Evolutionary conservation across 2,329 filamentous ascomycete genomes (phyloP), one percentile per base, ranked within the genome.

Genomic region (Chaetomium globosum): DNA sequence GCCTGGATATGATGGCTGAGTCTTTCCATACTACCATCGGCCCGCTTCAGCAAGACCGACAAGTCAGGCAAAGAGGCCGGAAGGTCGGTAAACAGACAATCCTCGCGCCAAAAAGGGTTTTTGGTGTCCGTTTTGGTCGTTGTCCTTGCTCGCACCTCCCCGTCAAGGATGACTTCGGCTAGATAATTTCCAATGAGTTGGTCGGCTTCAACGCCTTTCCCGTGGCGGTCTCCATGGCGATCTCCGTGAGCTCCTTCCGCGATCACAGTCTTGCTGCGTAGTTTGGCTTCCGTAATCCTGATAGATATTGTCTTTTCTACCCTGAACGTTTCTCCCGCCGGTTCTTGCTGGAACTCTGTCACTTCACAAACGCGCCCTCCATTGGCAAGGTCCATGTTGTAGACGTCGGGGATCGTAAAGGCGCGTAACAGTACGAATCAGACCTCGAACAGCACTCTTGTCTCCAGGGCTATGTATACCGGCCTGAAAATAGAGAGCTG

Each of bases 371-470:
- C 75, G 21, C 80, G 77, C 4, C 79, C 77, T 31, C 75, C 76
- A 19, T 78, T 77, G 13, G 79, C 73, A 10, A 80, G 71, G 49
- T 85, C 81, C 19, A 87, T 74, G 1, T 88, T 91, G 74, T 97
- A 98, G 13, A 98, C 83, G 72, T 97, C 93, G 0, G 95, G 94
- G 54, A 96, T 89, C 0, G 94, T 92, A 76, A 97, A 97, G 0
- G 94, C 93, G 68, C 94, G 87, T 33, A 99, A 77, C 10, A 99
- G 81, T 7, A 97, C 93, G 73, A 96, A 94, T 95, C 95, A 99
- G 13, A 97, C 95, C 75, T 99, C 95, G 72, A 96, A 97, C n/a
- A 96, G 82, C 7, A 96, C 87, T 51, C 93, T 86, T 30, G 87
- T 93, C 71, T 98, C 94, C 53, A 97, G 79, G 3, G 92, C 90